These are phyloP conservation scores for Sarocladium kiliense DNA, from an alignment of 2,329 filamentous ascomycete species.

Conservation along the genomic window DNA sequence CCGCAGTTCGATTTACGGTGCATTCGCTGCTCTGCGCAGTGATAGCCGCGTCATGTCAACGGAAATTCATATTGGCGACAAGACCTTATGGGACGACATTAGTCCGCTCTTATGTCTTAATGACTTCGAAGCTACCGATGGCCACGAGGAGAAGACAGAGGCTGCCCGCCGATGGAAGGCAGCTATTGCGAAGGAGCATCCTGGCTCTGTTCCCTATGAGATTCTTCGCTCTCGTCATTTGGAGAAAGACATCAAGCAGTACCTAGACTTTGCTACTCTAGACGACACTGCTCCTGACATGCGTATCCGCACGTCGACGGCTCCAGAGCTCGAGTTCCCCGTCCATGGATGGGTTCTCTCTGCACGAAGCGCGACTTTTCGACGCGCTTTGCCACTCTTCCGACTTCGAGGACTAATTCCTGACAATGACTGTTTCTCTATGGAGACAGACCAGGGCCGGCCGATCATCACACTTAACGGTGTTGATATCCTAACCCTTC, in stretches of 20 bases:
- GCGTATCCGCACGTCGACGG: constrained; percentile 44
- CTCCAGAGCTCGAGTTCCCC: constrained; percentile 68
- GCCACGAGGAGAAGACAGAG: constrained; percentile 21
- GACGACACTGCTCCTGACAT: constrained; percentile 40
- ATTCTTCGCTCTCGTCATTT: constrained; percentile 60
- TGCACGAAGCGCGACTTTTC: constrained; percentile 66
- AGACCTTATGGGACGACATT: constrained; percentile 69
- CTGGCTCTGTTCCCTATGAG: constrained; percentile 44
- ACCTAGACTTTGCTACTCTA: constrained; percentile 13
- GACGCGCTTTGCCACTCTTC: constrained; percentile 55
- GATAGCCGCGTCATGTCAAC: constrained; percentile 78
- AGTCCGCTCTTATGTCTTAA: constrained; percentile 63
- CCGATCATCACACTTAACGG: constrained; percentile 59
- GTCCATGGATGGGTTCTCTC: constrained; percentile 77
- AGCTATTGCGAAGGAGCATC: constrained; percentile 35
- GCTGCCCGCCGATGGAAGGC: constrained; percentile 35
- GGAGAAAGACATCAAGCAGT: constrained; percentile 53
- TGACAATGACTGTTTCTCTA: constrained; percentile 22
- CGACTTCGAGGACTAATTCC: constrained; percentile 26
- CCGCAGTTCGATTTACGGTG: constrained; percentile 81
- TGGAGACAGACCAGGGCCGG: constrained; percentile 35
- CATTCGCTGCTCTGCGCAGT: constrained; percentile 80
- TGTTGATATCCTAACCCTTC: constrained; percentile 70
- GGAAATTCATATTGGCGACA: constrained; percentile 60
- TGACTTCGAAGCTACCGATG: constrained; percentile 45